phyloP scores from a whole-genome alignment of 2,329 filamentous ascomycete genomes.

The Neofusicoccum sp. region DNA sequence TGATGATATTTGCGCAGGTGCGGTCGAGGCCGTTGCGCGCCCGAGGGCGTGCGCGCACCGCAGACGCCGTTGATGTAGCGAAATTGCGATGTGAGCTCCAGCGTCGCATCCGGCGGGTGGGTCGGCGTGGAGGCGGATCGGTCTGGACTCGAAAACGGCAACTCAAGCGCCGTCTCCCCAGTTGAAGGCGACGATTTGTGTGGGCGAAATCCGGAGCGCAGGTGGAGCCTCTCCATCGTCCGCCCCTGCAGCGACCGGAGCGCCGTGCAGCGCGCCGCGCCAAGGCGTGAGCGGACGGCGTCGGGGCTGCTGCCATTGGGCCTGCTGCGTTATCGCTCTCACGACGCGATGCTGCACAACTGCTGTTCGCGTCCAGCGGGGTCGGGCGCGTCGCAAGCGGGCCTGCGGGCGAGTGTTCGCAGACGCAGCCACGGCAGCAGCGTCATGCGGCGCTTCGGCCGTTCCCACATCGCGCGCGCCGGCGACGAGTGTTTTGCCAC shows the following conservation, averaged over 20 bases:
- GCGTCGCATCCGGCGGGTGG: conserved; percentile 3
- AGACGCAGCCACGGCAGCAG: neutral
- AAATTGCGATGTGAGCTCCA: neutral
- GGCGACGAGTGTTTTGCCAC: neutral
- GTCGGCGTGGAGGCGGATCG: conserved; percentile 4
- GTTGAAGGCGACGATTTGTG: neutral
- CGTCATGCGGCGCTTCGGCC: neutral
- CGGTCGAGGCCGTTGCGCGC: neutral
- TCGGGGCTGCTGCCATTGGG: neutral
- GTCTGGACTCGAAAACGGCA: conserved; percentile 6
- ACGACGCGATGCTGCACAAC: neutral
- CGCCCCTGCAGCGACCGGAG: neutral
- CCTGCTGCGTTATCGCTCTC: neutral
- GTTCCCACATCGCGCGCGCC: neutral
- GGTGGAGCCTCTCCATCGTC: conserved; percentile 5
- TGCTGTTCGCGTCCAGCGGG: neutral
- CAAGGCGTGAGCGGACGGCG: neutral
- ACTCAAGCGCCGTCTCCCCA: conserved; percentile 4
- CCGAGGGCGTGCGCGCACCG: neutral
- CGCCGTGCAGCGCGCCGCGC: neutral
- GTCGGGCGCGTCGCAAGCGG: neutral
- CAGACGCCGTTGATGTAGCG: neutral
- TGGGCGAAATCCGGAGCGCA: conserved; percentile 5
- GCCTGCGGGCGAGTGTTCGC: neutral
- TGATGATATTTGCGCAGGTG: neutral